Base-by-base conservation (phyloP, 2,329 filamentous ascomycete genomes). In the Diaporthe vexans region DNA sequence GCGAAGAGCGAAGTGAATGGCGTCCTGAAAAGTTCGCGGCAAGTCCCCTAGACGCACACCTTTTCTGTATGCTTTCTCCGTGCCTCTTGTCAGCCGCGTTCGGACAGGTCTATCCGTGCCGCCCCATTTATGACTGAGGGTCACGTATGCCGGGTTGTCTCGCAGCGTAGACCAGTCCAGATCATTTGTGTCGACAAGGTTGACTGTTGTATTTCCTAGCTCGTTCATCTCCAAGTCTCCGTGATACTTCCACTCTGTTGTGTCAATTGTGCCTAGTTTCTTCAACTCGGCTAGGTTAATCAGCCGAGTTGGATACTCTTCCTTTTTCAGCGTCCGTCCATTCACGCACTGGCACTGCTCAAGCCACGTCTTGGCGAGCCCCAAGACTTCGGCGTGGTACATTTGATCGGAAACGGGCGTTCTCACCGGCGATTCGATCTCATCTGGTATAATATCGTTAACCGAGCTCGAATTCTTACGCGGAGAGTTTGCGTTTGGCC, bases 1-100 rank as follows among this genome's bases (percentile, higher is more conserved):
- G 0, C 63, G 61, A 6, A 37, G 7, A 3, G 72, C 63, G 9
- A 73, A 69, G 10, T 4, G 52, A 11, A 73, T 43, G 11, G 63
- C 72, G 15, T 69, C 72, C 17, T 35, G 63, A 21, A 73, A 73
- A 1, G 72, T 73, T 51, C 29, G 8, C 11, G 63, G 72, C 2
- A 73, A 13, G 9, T 24, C 43, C 6, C 40, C 13, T 17, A 73
- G 21, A 4, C 21, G 19, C 6, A 73, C 3, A 3, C 61, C 71
- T 10, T 35, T 2, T 29, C 10, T 15, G 24, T n/a, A 63, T 46
- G 3, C 19, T 5, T 21, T 15, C 9, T 63, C 2, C 10, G 37
- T 46, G n/a, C n/a, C 37, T n/a, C 8, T 43, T 8, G 24, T 29
- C 26, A 63, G 40, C 11, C n/a, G n/a, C n/a, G n/a, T 7, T 46